Base-by-base conservation (phyloP, 352 stramenopile species). In the Peronospora destructor region DNA sequence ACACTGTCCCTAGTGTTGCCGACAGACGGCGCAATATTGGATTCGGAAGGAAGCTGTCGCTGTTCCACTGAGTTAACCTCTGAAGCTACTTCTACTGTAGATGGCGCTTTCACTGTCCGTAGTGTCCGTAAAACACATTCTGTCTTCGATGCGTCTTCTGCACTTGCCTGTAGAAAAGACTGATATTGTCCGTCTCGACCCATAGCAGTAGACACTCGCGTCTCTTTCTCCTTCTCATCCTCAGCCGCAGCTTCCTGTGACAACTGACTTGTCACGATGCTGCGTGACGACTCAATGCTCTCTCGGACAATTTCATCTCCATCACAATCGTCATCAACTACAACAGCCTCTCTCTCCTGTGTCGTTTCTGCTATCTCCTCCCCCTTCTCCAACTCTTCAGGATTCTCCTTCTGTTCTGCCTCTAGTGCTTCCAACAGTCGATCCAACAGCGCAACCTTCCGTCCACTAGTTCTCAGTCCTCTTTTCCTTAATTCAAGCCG, bases 231-330 rank as follows among this genome's bases (percentile, higher is more conserved):
- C n/a, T 41, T 39, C 19, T 39, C 13, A 3, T 34, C 32, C 4
- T 53, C 30, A 7, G n/a, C 25, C 11, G 2, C 12, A 48, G 9
- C 32, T 51, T 54, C 49, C 23, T 43, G 55, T 10, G 38, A 56
- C 23, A 28, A 40, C 12, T 60, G 42, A 49, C 49, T 63, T 26
- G 4, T 13, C 25, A 32, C 6, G 3, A 45, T 14, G 7, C 42
- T 58, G 2, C 36, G 38, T 17, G 19, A 23, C 1, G 57, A 65
- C 28, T 59, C 59, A 0, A 68, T n/a, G 32, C 76, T 87, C 39
- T 87, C 76, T 25, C 71, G 69, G 8, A 87, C 73, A 38, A 87
- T 84, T 41, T 87, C 76, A 37, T 69, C 64, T 14, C 68, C 61
- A 9, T 73, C 61, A 6, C 66, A 33, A 3, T 44, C 43, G 10